Evolutionary conservation across 345 rosid genomes (phyloP).

Genomic region (Limnanthes douglasii): DNA sequence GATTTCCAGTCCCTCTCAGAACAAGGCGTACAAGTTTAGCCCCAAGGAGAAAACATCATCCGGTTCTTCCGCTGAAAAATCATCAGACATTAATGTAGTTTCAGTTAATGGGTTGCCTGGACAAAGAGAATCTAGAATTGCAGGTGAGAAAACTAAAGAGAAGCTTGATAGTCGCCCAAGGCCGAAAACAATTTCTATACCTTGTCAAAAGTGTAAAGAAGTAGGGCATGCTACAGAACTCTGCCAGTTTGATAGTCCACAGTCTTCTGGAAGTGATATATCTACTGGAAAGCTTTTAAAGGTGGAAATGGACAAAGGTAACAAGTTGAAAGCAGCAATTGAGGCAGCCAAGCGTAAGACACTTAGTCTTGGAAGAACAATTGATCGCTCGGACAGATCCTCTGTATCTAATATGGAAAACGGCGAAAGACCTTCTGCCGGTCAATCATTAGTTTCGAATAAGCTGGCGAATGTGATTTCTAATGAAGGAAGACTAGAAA

Average conservation of each 20-base stretch:
- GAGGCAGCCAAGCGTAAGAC: conserved; percentile 66
- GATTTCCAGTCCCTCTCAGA: conserved; percentile 26
- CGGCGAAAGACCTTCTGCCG: conserved; percentile 27
- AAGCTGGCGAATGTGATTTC: conserved; percentile 21
- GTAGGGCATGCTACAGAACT: conserved; percentile 43
- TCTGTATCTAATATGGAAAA: conserved; percentile 24
- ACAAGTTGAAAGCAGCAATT: conserved; percentile 64
- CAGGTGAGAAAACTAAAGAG: conserved; percentile 45
- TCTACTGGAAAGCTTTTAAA: conserved; percentile 27
- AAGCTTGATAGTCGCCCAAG: conserved; percentile 24
- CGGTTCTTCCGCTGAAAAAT: conserved; percentile 38
- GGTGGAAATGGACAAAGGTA: conserved; percentile 38
- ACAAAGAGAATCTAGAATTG: conserved; percentile 36
- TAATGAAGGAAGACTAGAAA: conserved; percentile 33
- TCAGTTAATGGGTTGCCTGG: conserved; percentile 35
- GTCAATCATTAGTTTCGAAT: conserved; percentile 25
- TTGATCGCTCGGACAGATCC: conserved; percentile 32
- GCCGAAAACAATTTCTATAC: conserved; percentile 20
- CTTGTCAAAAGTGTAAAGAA: conserved; percentile 42
- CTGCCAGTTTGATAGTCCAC: conserved; percentile 23
- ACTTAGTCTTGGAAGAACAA: conserved; percentile 44
- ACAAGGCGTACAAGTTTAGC: conserved; percentile 27
- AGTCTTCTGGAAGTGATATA: conserved; percentile 29
- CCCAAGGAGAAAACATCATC: conserved; percentile 49
- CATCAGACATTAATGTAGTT: conserved; percentile 23